Conservation (phyloP, 2,329 filamentous ascomycete species). For the Fusarium phyllophilum region DNA sequence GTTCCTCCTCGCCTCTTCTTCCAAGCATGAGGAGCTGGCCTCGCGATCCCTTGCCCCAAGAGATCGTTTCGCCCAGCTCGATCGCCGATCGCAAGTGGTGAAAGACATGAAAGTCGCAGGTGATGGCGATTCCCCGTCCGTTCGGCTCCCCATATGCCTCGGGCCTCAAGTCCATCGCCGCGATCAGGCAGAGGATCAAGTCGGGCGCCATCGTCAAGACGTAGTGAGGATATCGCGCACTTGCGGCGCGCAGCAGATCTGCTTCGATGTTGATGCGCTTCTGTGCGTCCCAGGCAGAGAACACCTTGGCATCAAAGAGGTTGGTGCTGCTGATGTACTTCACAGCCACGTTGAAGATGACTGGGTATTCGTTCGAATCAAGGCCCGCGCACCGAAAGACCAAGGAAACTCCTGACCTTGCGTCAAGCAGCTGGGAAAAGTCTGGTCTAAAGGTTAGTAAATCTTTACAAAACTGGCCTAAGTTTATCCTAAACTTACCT, state of each 20-base stretch:
- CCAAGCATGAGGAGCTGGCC: not conserved
- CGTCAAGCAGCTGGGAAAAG: too few species aligned
- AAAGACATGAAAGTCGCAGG: not conserved
- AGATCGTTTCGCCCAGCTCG: not conserved
- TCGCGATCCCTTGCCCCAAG: not conserved
- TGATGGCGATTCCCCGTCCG: not conserved
- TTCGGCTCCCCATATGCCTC: not conserved
- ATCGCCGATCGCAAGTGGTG: not conserved
- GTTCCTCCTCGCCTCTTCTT: not conserved
- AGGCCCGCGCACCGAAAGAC: too few species aligned
- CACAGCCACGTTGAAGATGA: not conserved
- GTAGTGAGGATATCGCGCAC: not conserved
- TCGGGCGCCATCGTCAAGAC: not conserved
- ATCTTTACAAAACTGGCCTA: too few species aligned
- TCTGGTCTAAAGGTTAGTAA: too few species aligned
- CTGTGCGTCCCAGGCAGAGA: accelerated
- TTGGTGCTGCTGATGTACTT: not conserved
- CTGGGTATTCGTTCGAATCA: accelerated
- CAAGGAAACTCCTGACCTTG: too few species aligned
- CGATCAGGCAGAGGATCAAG: not conserved
- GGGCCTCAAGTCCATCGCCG: accelerated
- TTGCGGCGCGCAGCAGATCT: not conserved
- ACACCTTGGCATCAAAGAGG: accelerated
- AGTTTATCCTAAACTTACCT: too few species aligned
- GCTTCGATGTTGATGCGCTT: not conserved